These are phyloP conservation scores for Alternaria infectoria DNA, from an alignment of 2,329 filamentous ascomycete species.

Conservation along the genomic window DNA sequence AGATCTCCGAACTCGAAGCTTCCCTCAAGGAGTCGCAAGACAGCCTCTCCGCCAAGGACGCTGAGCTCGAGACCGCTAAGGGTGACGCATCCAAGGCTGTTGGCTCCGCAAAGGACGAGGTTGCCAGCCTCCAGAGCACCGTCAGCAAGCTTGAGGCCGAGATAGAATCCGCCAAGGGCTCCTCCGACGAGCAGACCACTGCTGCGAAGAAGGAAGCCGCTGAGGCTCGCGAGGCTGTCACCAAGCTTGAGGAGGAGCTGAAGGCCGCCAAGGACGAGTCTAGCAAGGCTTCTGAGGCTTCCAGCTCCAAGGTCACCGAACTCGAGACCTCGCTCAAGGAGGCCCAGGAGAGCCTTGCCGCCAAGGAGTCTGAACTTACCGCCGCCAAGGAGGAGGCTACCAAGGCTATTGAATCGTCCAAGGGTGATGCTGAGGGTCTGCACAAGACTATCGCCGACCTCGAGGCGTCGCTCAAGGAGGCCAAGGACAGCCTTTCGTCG, in stretches of 20 bases:
- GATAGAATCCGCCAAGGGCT: constrained; percentile 21
- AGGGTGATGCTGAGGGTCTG: constrained; percentile 21
- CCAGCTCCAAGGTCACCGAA: constrained; percentile 31
- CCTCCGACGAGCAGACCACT: constrained; percentile 18
- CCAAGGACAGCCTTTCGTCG: constrained; percentile 11
- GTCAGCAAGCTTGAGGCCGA: constrained; percentile 35
- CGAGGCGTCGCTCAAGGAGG: constrained; percentile 18
- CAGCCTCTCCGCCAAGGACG: constrained; percentile 26
- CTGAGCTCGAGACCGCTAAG: constrained; percentile 25
- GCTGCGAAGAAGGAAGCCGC: constrained; percentile 20
- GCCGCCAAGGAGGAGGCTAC: constrained; percentile 24
- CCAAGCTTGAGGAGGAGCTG: constrained; percentile 23
- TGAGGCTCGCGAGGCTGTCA: constrained; percentile 15
- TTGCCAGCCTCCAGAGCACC: constrained; percentile 28
- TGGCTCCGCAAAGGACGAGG: constrained; percentile 31
- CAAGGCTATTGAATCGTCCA: constrained; percentile 26
- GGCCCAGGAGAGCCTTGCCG: constrained; percentile 20
- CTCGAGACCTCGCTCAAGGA: constrained; percentile 29
- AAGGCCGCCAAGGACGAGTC: constrained; percentile 20
- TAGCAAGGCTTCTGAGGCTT: constrained; percentile 25
- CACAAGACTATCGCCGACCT: constrained; percentile 29
- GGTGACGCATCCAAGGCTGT: constrained; percentile 22
- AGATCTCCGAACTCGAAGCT: constrained; percentile 36
- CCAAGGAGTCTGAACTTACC: constrained; percentile 32
- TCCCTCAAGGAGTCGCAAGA: constrained; percentile 33